Conservation (phyloP, 768 basidiomycete species). For the Xanthoconium stramineum region DNA sequence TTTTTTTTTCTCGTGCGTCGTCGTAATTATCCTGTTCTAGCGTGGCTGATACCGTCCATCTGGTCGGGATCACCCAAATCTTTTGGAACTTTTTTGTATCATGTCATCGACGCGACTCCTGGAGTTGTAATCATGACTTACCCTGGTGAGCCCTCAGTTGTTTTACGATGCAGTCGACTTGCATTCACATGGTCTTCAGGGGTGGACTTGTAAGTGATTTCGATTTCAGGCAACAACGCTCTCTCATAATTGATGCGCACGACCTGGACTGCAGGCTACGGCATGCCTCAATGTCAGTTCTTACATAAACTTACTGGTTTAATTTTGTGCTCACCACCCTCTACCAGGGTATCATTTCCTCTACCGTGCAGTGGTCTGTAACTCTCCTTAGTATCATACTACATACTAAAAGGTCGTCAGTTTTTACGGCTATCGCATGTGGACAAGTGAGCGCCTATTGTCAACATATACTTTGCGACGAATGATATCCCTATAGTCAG, state of each 20-base stretch:
- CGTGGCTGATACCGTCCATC: slow-evolving; percentile 3
- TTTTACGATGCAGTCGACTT: not conserved
- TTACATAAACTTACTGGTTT: not conserved
- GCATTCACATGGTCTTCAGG: not conserved
- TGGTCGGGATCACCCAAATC: slow-evolving; percentile 1
- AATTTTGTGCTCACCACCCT: not conserved
- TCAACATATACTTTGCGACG: not conserved
- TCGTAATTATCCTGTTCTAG: not conserved
- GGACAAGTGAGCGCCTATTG: slow-evolving; percentile 6
- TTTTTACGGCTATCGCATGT: slow-evolving; percentile 13
- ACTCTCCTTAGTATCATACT: not conserved
- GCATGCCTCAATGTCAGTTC: slow-evolving; percentile 1
- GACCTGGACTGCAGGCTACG: not conserved
- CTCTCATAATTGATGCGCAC: not conserved
- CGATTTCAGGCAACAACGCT: too few species aligned
- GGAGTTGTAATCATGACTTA: not conserved
- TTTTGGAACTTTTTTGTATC: slow-evolving; percentile 7
- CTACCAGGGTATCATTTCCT: not conserved
- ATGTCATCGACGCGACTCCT: not conserved
- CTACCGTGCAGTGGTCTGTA: slow-evolving; percentile 10
- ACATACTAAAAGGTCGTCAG: not conserved
- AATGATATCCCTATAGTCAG: slow-evolving; percentile 6
- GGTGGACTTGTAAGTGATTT: slow-evolving; percentile 9
- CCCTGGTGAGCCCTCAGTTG: not conserved
- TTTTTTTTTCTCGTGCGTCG: not conserved